Conservation (phyloP, 2,329 filamentous ascomycete genomes). For the Trichoderma sp. region DNA sequence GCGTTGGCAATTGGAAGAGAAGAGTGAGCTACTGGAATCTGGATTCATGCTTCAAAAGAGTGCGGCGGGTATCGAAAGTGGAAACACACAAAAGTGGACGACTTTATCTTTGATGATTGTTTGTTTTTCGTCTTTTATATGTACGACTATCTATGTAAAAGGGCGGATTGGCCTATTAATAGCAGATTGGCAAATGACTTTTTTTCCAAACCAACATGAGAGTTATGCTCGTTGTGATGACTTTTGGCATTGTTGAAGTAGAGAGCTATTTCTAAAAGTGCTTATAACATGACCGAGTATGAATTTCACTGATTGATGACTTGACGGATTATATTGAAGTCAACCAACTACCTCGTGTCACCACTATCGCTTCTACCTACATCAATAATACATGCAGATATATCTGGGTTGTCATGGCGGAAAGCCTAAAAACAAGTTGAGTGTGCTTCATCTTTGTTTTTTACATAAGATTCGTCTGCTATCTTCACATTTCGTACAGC, state of each 20-base stretch:
- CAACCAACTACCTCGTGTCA: too few species aligned
- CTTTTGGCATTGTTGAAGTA: background rate
- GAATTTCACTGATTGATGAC: background rate
- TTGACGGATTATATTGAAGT: too few species aligned
- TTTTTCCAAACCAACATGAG: background rate
- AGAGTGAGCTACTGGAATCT: background rate
- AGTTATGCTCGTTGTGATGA: background rate
- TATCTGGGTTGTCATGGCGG: too few species aligned
- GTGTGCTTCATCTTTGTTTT: too few species aligned
- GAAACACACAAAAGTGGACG: background rate
- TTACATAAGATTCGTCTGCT: too few species aligned
- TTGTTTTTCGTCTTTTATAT: slow-evolving; percentile 9
- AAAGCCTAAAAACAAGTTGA: too few species aligned
- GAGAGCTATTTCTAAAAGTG: too few species aligned
- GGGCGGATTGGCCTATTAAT: background rate
- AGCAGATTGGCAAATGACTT: slow-evolving; percentile 25
- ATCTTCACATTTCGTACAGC: too few species aligned
- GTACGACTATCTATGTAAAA: slow-evolving; percentile 18
- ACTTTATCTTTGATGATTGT: background rate
- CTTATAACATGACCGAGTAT: background rate
- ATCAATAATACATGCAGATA: too few species aligned
- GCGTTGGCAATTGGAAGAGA: slow-evolving; percentile 20
- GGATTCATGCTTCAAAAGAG: background rate
- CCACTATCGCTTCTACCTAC: too few species aligned
- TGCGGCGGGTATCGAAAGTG: background rate